Evolutionary conservation across 169 alveolate species (phyloP).

Genomic region (Pseudocohnilembus persalinus): DNA sequence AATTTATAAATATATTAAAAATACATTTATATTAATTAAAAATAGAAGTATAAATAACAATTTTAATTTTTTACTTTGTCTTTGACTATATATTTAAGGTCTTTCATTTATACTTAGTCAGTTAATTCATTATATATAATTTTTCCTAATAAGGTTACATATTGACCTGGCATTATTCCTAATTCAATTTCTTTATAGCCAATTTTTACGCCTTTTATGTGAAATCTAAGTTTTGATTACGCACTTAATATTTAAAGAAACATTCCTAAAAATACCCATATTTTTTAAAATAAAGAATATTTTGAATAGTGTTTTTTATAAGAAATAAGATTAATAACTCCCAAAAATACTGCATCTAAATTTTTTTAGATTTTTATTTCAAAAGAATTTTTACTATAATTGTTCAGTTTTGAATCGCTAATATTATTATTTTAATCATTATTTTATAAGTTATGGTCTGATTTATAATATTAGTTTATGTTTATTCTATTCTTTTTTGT

Average conservation of each 20-base stretch:
- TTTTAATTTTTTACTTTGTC: neutral
- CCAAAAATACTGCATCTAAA: neutral
- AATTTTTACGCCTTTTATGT: conserved; percentile 8
- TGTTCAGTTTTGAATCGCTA: too few relatives aligned
- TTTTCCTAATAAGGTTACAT: conserved; percentile 6
- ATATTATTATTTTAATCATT: too few relatives aligned
- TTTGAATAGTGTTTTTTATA: neutral
- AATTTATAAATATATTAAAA: neutral
- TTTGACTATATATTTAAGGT: neutral
- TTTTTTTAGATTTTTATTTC: too few relatives aligned
- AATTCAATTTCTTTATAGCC: conserved; percentile 8
- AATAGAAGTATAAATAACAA: too few relatives aligned
- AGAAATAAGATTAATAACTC: neutral
- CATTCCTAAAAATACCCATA: neutral
- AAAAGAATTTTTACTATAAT: too few relatives aligned
- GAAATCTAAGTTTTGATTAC: neutral
- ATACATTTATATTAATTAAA: too few relatives aligned
- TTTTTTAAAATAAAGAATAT: neutral
- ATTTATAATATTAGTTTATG: neutral
- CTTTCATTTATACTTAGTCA: neutral
- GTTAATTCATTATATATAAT: conserved; percentile 2
- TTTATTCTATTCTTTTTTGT: neutral
- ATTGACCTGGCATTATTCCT: neutral
- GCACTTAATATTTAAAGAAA: neutral
- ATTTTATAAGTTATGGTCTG: neutral